These are phyloP conservation scores for Keithomyces neogunnii DNA, from an alignment of 2,329 filamentous ascomycete species.

Conservation along the genomic window DNA sequence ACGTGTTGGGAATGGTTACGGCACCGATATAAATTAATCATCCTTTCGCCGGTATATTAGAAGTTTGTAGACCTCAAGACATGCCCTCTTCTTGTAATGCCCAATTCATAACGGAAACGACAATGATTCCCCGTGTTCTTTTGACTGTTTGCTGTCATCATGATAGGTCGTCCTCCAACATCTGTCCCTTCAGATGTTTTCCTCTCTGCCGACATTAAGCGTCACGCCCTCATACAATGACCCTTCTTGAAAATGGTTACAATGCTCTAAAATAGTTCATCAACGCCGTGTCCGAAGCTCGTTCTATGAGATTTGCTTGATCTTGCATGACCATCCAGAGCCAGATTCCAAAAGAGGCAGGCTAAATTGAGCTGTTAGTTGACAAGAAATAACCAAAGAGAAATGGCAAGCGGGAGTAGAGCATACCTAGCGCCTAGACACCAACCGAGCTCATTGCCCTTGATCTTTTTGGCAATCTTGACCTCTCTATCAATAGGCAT, in stretches of 20 bases:
- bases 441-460: conserved; percentile 94
- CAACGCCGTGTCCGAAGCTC: conserved; percentile 8
- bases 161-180: neutral
- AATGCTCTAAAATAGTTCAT: neutral
- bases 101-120: neutral
- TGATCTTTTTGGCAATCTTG: conserved; percentile 98
- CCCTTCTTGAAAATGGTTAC: neutral
- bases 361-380: conserved; percentile 36
- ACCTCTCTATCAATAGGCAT: conserved; percentile 96
- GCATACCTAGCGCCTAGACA: conserved; percentile 89
- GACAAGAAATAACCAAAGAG: neutral
- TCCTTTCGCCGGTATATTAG: neutral
- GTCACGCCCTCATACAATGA: neutral
- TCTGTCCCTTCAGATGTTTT: neutral
- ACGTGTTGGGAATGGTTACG: conserved; percentile 50
- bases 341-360: conserved; percentile 72
- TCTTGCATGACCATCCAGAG: conserved; percentile 85
- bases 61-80: neutral
- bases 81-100: neutral
- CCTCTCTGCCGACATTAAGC: neutral
- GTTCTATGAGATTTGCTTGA: conserved; percentile 61
- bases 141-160: neutral
- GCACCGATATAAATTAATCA: conserved; percentile 16
- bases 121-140: neutral
- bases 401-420: neutral